Evolutionary conservation across 768 basidiomycete genomes (phyloP).

Genomic region (Goffeauzyma gilvescens): DNA sequence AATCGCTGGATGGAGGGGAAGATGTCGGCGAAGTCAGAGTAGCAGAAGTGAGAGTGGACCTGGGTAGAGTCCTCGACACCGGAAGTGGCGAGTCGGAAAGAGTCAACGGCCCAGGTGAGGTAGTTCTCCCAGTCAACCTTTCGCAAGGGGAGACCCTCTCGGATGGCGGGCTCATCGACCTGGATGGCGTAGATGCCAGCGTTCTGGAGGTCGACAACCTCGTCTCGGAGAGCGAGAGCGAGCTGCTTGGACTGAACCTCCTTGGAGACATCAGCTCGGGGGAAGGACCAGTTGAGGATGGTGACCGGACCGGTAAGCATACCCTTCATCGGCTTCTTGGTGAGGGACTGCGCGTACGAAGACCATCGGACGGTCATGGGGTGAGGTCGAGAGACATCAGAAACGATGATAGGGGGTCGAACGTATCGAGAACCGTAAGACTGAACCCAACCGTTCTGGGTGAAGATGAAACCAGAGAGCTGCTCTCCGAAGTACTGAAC

Average conservation of each 20-base stretch:
- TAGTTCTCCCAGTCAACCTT: conserved; percentile 89
- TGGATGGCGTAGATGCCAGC: conserved; percentile 95
- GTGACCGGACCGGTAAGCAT: conserved; percentile 91
- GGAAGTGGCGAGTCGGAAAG: conserved; percentile 91
- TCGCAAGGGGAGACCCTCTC: conserved; percentile 95
- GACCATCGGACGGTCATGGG: conserved; percentile 97
- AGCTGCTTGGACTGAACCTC: conserved; percentile 97
- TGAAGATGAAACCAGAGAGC: conserved; percentile 87
- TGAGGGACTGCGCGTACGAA: conserved; percentile 84
- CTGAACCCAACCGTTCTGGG: conserved; percentile 97
- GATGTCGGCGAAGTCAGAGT: conserved; percentile 93
- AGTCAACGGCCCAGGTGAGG: conserved; percentile 95
- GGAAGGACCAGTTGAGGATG: conserved; percentile 99
- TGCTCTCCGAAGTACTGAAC: conserved; percentile 99
- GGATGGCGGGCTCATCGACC: conserved; percentile 98
- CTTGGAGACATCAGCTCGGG: conserved; percentile 87
- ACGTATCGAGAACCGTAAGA: conserved; percentile 99
- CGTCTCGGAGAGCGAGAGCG: conserved; percentile 91
- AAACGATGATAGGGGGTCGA: conserved; percentile 94
- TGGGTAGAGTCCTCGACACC: conserved; percentile 86
- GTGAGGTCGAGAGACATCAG: conserved; percentile 64
- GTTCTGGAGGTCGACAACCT: conserved; percentile 89
- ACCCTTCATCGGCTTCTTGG: conserved; percentile 92
- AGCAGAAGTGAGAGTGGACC: conserved; percentile 68
- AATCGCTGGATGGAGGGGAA: conserved; percentile 92